Conservation (phyloP, 805 yeast genomes). For the Metschnikowia amazonensis region DNA sequence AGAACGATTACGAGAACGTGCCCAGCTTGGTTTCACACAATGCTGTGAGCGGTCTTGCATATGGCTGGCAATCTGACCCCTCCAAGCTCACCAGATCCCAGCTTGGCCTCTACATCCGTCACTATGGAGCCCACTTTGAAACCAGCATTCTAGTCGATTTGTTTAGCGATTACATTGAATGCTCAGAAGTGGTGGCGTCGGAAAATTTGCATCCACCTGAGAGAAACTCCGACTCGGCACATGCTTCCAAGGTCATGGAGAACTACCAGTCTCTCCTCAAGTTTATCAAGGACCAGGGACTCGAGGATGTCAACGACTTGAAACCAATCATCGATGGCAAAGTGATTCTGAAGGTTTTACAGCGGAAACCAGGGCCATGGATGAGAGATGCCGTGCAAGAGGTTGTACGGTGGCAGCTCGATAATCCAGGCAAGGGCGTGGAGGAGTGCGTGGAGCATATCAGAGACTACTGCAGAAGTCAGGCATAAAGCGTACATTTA, state of each 20-base stretch:
- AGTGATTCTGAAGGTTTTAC: conserved; percentile 47
- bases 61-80: conserved; percentile 15
- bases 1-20: conserved; percentile 50
- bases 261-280: conserved; percentile 33
- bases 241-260: conserved; percentile 8
- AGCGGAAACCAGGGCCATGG: conserved; percentile 85
- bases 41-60: conserved; percentile 17
- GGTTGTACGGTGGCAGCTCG: conserved; percentile 73
- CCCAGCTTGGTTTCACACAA: conserved; percentile 36
- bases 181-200: neutral
- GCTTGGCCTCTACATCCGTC: conserved; percentile 56
- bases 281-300: conserved; percentile 27
- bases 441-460: conserved; percentile 54
- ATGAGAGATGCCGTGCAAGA: conserved; percentile 53
- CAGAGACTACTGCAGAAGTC: conserved; percentile 18
- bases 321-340: conserved; percentile 79
- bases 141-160: conserved; percentile 38
- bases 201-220: neutral
- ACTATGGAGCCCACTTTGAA: conserved; percentile 51
- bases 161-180: conserved; percentile 23
- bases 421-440: conserved; percentile 53
- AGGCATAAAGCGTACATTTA: neutral
- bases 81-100: conserved; percentile 44
- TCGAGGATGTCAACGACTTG: conserved; percentile 44
- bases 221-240: neutral